Evolutionary conservation across 225 moss, liverwort and hornwort species (phyloP), one percentile per base, ranked within the genome.

Genomic region (Bryum argenteum): DNA sequence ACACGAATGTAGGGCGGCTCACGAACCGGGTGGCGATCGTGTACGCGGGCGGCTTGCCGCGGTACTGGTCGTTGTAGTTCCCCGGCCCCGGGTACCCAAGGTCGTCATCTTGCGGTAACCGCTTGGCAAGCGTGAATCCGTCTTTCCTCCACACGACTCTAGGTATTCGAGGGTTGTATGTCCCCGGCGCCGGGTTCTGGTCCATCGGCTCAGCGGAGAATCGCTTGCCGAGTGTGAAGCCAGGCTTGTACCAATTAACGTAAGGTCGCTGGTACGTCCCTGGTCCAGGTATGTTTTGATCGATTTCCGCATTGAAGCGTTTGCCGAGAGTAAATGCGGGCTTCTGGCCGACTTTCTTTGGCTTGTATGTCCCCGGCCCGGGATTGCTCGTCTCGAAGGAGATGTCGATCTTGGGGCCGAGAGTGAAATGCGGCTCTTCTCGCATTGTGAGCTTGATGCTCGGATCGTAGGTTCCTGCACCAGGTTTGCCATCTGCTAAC

Each of bases 401-500:
- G 18, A 53, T 37, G 1, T 57, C 51, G 48, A 70, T 45, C 17
- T 20, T 66, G 1, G 60, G 68, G 11, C 48, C 86, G 4, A 83
- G 69, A 40, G 66, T 80, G 70, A 66, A 73, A 8, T 65, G 72
- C 14, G 80, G 74, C n/a, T 72, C 78, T 8, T 71, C 55, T 22
- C 81, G 64, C 80, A 74, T 67, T 75, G 91, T 82, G 71, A 65
- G 62, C 71, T 80, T 72, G 80, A 89, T 45, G 83, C 85, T 71
- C 54, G 90, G 78, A 74, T 83, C 57, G 85, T 90, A 86, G 69
- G 86, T 20, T 68, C 84, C 86, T 63, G 91, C 69, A 62, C 83
- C 80, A 2, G 80, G 86, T 5, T 75, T 83, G 18, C 61, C 58
- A 40, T 78, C 75, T 11, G 2, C 6, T 8, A 58, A 3, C 0